phyloP scores from a whole-genome alignment of 2,329 filamentous ascomycete species.

The Arthrobotrys entomopaga region DNA sequence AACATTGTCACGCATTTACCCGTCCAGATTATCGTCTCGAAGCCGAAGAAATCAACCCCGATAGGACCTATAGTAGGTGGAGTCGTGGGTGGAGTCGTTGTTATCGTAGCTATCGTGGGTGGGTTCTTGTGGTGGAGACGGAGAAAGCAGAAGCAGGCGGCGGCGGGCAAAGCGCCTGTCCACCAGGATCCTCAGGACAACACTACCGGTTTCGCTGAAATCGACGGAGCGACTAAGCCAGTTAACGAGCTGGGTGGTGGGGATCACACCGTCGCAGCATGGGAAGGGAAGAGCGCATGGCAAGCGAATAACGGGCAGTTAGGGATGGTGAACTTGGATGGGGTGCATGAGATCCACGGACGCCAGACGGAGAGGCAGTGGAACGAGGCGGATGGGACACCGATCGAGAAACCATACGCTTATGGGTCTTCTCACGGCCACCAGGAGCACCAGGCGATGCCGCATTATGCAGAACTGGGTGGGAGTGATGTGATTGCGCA shows the following conservation, averaged over 20 bases:
- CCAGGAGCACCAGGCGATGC: background rate
- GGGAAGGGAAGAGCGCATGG: conserved; percentile 29
- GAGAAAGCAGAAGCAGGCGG: conserved; percentile 13
- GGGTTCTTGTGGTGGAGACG: conserved; percentile 30
- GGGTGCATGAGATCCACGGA: conserved; percentile 39
- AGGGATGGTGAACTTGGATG: background rate
- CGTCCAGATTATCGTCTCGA: conserved; percentile 1
- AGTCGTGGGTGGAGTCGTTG: conserved; percentile 54
- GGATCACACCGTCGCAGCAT: background rate
- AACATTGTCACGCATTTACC: conserved; percentile 46
- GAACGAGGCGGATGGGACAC: conserved; percentile 48
- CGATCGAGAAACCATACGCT: conserved; percentile 15
- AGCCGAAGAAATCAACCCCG: conserved; percentile 19
- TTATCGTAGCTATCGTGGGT: conserved; percentile 38
- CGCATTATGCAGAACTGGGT: conserved; percentile 29
- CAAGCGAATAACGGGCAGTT: conserved; percentile 4
- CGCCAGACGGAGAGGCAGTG: conserved; percentile 23
- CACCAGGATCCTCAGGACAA: background rate
- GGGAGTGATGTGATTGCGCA: conserved; percentile 30
- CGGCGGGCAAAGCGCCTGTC: background rate
- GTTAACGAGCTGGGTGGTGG: conserved; percentile 30
- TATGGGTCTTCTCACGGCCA: background rate
- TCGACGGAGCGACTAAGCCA: conserved; percentile 16
- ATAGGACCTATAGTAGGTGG: conserved; percentile 56
- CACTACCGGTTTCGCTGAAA: conserved; percentile 11